These are phyloP conservation scores for Alternaria arborescens DNA, from an alignment of 2,329 filamentous ascomycete genomes.

Conservation along the genomic window DNA sequence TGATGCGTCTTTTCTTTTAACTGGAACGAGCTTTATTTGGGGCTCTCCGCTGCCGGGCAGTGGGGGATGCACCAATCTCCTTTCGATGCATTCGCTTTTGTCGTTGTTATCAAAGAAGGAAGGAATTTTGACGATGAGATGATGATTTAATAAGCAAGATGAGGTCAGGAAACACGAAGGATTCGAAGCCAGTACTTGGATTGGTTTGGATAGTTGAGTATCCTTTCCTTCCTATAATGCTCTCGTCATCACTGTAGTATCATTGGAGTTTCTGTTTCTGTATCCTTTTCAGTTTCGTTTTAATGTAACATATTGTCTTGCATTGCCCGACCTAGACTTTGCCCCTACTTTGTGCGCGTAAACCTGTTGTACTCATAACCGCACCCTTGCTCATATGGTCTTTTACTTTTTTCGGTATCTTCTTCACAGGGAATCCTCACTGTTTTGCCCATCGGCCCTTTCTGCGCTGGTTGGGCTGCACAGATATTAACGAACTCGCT, in stretches of 20 bases:
- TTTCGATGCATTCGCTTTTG: background rate
- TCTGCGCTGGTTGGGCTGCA: conserved; percentile 1
- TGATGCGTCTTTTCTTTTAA: conserved; percentile 4
- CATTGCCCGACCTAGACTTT: background rate
- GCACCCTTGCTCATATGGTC: background rate
- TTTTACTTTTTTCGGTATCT: background rate
- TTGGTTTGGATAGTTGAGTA: conserved; percentile 9
- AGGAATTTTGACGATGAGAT: conserved; percentile 8
- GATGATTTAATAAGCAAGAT: conserved; percentile 5
- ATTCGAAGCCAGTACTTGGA: background rate
- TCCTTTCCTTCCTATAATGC: conserved; percentile 8
- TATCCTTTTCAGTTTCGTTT: conserved; percentile 1
- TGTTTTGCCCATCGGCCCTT: background rate
- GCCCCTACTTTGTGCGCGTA: conserved; percentile 1
- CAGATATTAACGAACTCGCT: conserved; percentile 2
- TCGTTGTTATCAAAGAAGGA: background rate
- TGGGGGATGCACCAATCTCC: background rate
- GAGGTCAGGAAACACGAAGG: conserved; percentile 2
- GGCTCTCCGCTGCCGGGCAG: conserved; percentile 8
- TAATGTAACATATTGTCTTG: conserved; percentile 22
- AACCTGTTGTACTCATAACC: background rate
- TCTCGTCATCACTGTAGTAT: conserved; percentile 8
- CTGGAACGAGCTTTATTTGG: background rate
- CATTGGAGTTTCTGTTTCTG: background rate
- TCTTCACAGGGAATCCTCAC: background rate